Conservation (phyloP, 2,329 filamentous ascomycete species). For the Pseudogymnoascus sp. region DNA sequence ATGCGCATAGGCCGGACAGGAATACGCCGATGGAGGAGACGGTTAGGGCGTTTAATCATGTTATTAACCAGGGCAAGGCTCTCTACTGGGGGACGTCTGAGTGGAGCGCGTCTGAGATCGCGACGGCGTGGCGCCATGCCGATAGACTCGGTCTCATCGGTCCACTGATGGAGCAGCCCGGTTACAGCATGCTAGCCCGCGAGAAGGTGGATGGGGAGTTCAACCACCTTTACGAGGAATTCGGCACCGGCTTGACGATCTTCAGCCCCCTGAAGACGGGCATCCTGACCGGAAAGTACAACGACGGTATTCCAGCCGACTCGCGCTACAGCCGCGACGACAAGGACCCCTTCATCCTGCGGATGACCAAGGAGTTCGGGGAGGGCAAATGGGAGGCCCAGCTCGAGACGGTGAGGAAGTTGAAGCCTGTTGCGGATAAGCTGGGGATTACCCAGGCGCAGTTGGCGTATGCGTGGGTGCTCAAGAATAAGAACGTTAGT, state of each 20-base stretch:
- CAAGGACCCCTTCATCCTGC: slow-evolving; percentile 40
- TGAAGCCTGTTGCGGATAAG: slow-evolving; percentile 54
- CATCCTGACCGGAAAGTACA: slow-evolving; percentile 59
- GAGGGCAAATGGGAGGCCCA: slow-evolving; percentile 44
- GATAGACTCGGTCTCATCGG: slow-evolving; percentile 53
- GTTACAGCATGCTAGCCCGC: slow-evolving; percentile 55
- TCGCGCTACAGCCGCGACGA: slow-evolving; percentile 48
- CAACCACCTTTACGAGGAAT: slow-evolving; percentile 49
- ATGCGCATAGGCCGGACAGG: slow-evolving; percentile 59
- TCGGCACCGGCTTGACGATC: slow-evolving; percentile 52
- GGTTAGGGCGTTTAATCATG: slow-evolving; percentile 61
- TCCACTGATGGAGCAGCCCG: slow-evolving; percentile 57
- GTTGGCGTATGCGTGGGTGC: slow-evolving; percentile 53
- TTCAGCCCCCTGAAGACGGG: slow-evolving; percentile 54
- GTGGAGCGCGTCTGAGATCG: slow-evolving; percentile 58
- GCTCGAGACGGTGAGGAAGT: slow-evolving; percentile 50
- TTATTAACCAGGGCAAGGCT: slow-evolving; percentile 58
- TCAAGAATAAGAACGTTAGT: slow-evolving; percentile 53
- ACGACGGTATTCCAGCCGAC: slow-evolving; percentile 49
- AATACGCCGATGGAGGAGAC: slow-evolving; percentile 63
- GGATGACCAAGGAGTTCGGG: slow-evolving; percentile 33
- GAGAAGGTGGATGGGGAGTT: slow-evolving; percentile 57
- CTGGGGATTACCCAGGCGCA: slow-evolving; percentile 45
- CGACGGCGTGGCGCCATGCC: slow-evolving; percentile 51
- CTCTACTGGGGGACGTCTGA: slow-evolving; percentile 66